Evolutionary conservation across 2,329 filamentous ascomycete genomes (phyloP).

Genomic region (Aureobasidium pullulans): DNA sequence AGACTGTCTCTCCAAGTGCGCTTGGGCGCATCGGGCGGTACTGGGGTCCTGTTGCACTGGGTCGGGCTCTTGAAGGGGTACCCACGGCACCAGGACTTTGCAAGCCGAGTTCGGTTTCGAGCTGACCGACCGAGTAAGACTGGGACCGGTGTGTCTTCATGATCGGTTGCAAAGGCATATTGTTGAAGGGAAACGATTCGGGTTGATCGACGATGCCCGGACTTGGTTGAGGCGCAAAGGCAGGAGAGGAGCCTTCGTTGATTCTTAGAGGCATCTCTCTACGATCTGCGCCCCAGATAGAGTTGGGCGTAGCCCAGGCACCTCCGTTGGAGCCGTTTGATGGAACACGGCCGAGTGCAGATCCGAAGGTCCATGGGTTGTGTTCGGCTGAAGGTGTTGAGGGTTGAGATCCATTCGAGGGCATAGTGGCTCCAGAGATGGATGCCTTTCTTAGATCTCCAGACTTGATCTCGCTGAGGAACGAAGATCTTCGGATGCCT

Average conservation of each 20-base stretch:
- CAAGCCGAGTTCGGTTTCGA: slow-evolving; percentile 55
- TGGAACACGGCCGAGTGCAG: slow-evolving; percentile 33
- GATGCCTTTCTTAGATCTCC: slow-evolving; percentile 62
- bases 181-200: slow-evolving; percentile 66
- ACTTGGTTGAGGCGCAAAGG: background rate
- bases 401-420: slow-evolving; percentile 58
- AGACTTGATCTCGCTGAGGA: slow-evolving; percentile 74
- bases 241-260: background rate
- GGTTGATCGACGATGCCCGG: slow-evolving; percentile 19
- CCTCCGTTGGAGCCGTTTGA: slow-evolving; percentile 25
- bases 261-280: background rate
- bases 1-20: slow-evolving; percentile 21
- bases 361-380: slow-evolving; percentile 16
- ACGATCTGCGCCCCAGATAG: slow-evolving; percentile 5
- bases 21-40: slow-evolving; percentile 16
- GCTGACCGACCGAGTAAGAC: slow-evolving; percentile 90
- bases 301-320: background rate
- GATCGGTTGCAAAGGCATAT: slow-evolving; percentile 80
- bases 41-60: slow-evolving; percentile 15
- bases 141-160: slow-evolving; percentile 92
- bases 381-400: slow-evolving; percentile 66
- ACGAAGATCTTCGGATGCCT: slow-evolving; percentile 68
- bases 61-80: slow-evolving; percentile 21
- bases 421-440: slow-evolving; percentile 54
- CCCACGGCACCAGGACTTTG: slow-evolving; percentile 8